These are phyloP conservation scores for Suhomyces taliae DNA, from an alignment of 1,139 yeast genomes.

Conservation along the genomic window DNA sequence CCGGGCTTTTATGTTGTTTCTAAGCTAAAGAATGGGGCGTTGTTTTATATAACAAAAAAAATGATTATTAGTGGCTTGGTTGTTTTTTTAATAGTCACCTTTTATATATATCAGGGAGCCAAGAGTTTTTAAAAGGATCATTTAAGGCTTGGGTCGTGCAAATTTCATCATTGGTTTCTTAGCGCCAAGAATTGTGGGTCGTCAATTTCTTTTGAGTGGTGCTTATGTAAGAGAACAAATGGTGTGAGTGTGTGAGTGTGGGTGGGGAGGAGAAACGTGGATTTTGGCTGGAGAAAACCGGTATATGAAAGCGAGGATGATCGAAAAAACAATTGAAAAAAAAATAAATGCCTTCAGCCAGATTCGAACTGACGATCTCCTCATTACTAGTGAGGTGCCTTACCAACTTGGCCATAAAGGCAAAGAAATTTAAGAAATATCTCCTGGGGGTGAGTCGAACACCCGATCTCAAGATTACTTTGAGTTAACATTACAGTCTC, in stretches of 20 bases:
- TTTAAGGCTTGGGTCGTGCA: conserved; percentile 7
- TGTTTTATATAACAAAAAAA: neutral
- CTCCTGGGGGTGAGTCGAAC: conserved; percentile 87
- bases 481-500: conserved; percentile 61
- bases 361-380: conserved; percentile 89
- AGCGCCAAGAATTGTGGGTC: conserved; percentile 11
- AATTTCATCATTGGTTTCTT: conserved; percentile 7
- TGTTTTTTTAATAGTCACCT: neutral
- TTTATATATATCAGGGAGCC: conserved; percentile 8
- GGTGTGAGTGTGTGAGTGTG: too few species aligned
- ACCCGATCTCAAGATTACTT: conserved; percentile 77
- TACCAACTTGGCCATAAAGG: conserved; percentile 70
- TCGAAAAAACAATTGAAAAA: too few species aligned
- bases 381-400: conserved; percentile 92
- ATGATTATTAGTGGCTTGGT: neutral
- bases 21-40: neutral
- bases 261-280: too few species aligned
- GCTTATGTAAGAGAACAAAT: neutral
- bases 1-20: neutral
- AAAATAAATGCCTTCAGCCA: conserved; percentile 66
- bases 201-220: conserved; percentile 7
- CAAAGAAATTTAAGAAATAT: conserved; percentile 21
- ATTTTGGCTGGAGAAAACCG: too few species aligned
- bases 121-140: conserved; percentile 10
- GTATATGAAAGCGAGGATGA: too few species aligned